Percentiles rank a stretch among this genome's conserved stretches.
These are phyloP conservation scores for Musa balbisiana DNA, from an alignment of 202 grass and related monocot genomes.

Conservation along the genomic window DNA sequence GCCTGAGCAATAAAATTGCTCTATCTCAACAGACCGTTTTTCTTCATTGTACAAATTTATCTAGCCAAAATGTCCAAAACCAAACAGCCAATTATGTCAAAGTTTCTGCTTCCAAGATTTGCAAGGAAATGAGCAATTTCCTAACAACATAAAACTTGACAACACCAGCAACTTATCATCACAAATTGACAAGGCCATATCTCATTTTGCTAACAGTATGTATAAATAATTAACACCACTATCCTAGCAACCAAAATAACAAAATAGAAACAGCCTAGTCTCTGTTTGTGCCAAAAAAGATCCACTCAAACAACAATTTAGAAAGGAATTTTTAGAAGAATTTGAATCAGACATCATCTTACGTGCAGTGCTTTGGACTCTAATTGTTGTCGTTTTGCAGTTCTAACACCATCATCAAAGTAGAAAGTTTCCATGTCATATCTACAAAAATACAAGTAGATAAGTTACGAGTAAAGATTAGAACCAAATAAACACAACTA, in stretches of 20 bases:
- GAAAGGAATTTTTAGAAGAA: not conserved
- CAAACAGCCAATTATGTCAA: too few species aligned
- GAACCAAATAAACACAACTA: not conserved
- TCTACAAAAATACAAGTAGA: constrained; percentile 36
- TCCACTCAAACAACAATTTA: not conserved
- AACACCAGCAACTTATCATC: too few species aligned
- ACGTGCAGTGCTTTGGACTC: constrained; percentile 64
- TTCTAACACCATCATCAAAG: constrained; percentile 77
- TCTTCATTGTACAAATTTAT: too few species aligned
- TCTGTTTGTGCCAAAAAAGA: not conserved
- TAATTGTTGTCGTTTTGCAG: constrained; percentile 53
- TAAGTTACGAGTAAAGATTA: not conserved
- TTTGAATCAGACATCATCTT: constrained; percentile 2
- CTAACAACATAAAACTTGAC: too few species aligned
- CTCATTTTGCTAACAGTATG: not conserved
- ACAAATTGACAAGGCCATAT: too few species aligned
- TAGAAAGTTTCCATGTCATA: constrained; percentile 71
- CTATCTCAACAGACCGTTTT: too few species aligned
- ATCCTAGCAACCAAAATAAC: not conserved
- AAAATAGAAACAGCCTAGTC: not conserved
- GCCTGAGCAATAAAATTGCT: too few species aligned
- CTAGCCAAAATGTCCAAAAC: too few species aligned
- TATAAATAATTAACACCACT: too few species aligned
- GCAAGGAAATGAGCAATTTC: too few species aligned
- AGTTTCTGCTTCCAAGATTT: too few species aligned